Percentiles rank a stretch among this genome's conserved stretches.
phyloP scores from a whole-genome alignment of 441 rosid species.

The Melastoma candidum region DNA sequence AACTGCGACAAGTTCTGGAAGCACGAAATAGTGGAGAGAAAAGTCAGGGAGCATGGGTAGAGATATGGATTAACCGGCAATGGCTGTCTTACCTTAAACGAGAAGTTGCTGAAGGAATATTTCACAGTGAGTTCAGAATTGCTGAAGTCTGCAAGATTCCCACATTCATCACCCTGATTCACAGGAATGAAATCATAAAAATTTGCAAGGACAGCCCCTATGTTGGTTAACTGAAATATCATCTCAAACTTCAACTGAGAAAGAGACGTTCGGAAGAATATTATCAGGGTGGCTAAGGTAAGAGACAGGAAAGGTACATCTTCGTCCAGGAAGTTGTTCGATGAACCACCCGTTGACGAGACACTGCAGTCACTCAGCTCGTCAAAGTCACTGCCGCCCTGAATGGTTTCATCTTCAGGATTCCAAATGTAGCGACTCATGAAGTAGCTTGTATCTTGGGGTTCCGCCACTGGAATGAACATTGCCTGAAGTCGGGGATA shows the following conservation, averaged over 20 bases:
- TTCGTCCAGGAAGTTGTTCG: conserved; percentile 57
- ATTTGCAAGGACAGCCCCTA: background rate
- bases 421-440: conserved; percentile 92
- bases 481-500: conserved; percentile 49
- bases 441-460: conserved; percentile 85
- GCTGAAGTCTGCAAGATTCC: conserved; percentile 70
- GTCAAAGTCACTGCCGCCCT: conserved; percentile 83
- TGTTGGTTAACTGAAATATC: too few species aligned
- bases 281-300: too few species aligned
- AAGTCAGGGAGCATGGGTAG: too few species aligned
- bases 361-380: conserved; percentile 62
- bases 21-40: conserved; percentile 1
- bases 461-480: conserved; percentile 88
- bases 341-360: conserved; percentile 53
- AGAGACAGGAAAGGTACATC: conserved; percentile 32
- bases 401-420: conserved; percentile 67
- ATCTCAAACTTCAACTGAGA: too few species aligned
- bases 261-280: too few species aligned
- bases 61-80: background rate
- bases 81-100: conserved; percentile 62
- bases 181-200: conserved; percentile 6
- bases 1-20: conserved; percentile 84
- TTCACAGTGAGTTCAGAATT: conserved; percentile 57
- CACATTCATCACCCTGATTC: conserved; percentile 76
- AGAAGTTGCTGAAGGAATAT: conserved; percentile 96